Conservation (phyloP, 2,329 filamentous ascomycete species). For the Fusarium veterinarium region DNA sequence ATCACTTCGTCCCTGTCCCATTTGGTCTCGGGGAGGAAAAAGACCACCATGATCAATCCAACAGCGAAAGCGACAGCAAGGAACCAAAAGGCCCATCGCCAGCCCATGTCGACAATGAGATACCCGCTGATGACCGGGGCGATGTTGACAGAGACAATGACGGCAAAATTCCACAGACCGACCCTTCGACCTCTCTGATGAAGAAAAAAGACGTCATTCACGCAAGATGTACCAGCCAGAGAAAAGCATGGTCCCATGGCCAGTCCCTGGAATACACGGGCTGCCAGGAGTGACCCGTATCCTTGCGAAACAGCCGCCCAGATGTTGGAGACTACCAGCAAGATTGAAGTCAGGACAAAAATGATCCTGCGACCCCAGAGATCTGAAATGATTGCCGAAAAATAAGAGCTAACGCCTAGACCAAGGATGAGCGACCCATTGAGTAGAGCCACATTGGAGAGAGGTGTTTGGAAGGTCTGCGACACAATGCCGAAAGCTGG, state of each 20-base stretch:
- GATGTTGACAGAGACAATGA: constrained; percentile 1
- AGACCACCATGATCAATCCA: neutral
- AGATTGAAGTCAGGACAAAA: neutral
- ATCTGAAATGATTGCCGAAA: neutral
- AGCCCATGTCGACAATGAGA: constrained; percentile 6
- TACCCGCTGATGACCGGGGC: constrained; percentile 5
- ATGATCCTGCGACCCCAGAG: neutral
- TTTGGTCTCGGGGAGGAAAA: constrained; percentile 1
- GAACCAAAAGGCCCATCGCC: constrained; percentile 8
- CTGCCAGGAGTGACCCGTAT: neutral
- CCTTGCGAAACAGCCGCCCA: neutral
- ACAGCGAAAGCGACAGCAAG: neutral
- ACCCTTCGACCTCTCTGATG: neutral
- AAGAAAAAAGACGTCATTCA: constrained; percentile 2
- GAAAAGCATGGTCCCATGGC: neutral
- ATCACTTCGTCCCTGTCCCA: neutral
- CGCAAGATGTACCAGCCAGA: neutral
- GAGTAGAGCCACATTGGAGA: neutral
- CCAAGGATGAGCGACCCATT: neutral
- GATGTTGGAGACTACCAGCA: neutral
- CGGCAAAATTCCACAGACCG: constrained; percentile 3
- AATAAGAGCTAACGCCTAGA: neutral
- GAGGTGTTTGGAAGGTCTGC: neutral
- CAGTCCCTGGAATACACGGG: neutral
- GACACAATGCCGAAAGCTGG: constrained; percentile 4